These are phyloP conservation scores for Saccharum spontaneum DNA, from an alignment of 176 grass and related monocot species.

Conservation along the genomic window DNA sequence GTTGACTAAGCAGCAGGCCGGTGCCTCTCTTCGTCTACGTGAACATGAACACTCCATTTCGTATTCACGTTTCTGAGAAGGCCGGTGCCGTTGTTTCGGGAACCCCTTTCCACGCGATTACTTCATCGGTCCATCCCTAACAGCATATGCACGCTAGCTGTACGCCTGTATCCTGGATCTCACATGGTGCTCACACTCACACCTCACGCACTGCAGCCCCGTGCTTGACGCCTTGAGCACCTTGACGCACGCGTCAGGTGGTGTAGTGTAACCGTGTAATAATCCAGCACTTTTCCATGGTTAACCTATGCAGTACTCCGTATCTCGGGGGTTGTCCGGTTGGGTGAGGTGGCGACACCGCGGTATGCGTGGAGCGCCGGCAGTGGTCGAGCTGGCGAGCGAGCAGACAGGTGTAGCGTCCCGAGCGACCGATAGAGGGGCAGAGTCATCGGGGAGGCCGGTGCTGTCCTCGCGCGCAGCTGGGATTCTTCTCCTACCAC, in stretches of 20 bases:
- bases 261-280: not conserved
- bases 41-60: too few relatives aligned
- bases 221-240: too few relatives aligned
- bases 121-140: not conserved
- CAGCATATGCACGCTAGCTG: too few relatives aligned
- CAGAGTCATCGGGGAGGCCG: not conserved
- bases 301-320: too few relatives aligned
- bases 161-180: too few relatives aligned
- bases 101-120: not conserved
- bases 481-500: not conserved
- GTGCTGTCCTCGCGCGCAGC: not conserved
- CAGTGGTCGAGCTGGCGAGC: conserved; percentile 24
- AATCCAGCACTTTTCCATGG: not conserved
- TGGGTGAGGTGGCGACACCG: not conserved
- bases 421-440: not conserved
- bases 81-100: not conserved
- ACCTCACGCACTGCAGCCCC: too few relatives aligned
- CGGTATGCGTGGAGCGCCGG: conserved; percentile 7
- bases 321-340: too few relatives aligned
- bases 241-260: not conserved
- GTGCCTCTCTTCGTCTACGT: too few relatives aligned
- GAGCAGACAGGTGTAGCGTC: conserved; percentile 2
- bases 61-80: too few relatives aligned
- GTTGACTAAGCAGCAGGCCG: not conserved
- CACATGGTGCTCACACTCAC: too few relatives aligned